Percentiles rank a stretch among this genome's conserved stretches.
Conservation (phyloP, 139 green algal species). For the Chlamydomonas incerta region DNA sequence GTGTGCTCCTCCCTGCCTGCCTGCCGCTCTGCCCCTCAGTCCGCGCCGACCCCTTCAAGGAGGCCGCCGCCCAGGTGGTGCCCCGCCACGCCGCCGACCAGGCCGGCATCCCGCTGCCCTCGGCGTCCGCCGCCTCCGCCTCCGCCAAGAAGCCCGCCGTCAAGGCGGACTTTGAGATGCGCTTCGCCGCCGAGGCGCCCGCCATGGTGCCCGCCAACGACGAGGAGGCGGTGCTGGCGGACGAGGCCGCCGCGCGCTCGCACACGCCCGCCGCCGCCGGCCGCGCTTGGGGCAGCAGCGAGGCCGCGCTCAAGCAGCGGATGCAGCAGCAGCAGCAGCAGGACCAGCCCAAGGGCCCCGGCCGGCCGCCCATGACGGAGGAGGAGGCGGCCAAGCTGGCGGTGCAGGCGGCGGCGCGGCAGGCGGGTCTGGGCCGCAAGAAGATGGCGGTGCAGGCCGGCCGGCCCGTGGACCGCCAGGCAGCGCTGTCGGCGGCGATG, state of each 20-base stretch:
- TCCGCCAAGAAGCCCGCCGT: neutral
- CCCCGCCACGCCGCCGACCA: neutral
- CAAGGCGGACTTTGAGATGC: slow-evolving; percentile 1
- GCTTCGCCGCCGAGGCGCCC: neutral
- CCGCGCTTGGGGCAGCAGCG: too few species aligned
- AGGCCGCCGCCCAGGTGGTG: neutral
- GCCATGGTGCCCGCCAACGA: neutral
- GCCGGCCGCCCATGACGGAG: slow-evolving; percentile 14
- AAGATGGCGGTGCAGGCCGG: neutral
- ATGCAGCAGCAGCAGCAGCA: neutral
- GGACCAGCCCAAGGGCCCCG: neutral
- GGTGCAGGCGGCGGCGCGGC: neutral
- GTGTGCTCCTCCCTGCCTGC: neutral
- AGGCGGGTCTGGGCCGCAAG: neutral
- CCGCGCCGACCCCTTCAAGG: neutral
- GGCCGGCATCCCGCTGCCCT: neutral
- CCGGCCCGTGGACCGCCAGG: neutral
- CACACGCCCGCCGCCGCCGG: too few species aligned
- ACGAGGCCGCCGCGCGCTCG: too few species aligned
- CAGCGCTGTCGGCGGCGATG: neutral
- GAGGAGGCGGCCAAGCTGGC: slow-evolving; percentile 1
- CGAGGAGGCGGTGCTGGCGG: neutral
- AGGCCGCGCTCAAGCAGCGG: too few species aligned
- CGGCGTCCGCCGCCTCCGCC: neutral
- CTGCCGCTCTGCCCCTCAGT: neutral